phyloP scores from a whole-genome alignment of 2,329 filamentous ascomycete species.

The Fonsecaea nubica region DNA sequence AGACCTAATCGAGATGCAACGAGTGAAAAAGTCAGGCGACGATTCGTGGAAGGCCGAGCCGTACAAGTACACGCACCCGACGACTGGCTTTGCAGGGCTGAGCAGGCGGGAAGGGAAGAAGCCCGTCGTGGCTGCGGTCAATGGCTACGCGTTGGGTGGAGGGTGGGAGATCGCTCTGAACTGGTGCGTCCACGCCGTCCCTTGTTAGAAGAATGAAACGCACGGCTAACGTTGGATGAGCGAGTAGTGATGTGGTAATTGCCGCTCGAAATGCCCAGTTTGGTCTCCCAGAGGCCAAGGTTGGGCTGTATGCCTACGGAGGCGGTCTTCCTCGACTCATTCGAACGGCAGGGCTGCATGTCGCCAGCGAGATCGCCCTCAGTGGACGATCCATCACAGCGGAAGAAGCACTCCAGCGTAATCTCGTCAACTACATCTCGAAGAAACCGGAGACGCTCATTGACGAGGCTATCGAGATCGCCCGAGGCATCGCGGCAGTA shows the following conservation, averaged over 20 bases:
- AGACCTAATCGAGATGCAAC: conserved; percentile 50
- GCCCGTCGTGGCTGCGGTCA: conserved; percentile 76
- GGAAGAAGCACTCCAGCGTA: conserved; percentile 67
- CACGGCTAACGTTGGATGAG: neutral
- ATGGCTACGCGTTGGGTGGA: conserved; percentile 75
- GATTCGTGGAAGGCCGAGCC: conserved; percentile 18
- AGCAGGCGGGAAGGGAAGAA: conserved; percentile 71
- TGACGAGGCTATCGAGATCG: conserved; percentile 50
- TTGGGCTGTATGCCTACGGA: conserved; percentile 72
- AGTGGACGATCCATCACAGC: conserved; percentile 66
- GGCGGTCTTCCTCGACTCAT: conserved; percentile 73
- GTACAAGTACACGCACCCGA: conserved; percentile 34
- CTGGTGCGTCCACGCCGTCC: conserved; percentile 9
- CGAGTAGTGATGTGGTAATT: conserved; percentile 66
- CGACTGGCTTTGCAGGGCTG: conserved; percentile 48
- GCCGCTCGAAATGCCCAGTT: conserved; percentile 65
- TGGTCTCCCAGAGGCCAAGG: conserved; percentile 71
- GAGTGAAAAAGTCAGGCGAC: conserved; percentile 7
- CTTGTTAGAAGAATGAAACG: neutral
- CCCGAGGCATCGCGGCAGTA: conserved; percentile 65
- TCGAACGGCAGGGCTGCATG: conserved; percentile 67
- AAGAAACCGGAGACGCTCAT: conserved; percentile 36
- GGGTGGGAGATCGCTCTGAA: conserved; percentile 69
- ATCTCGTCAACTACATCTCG: conserved; percentile 60
- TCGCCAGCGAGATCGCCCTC: conserved; percentile 75